Conservation (phyloP, 768 basidiomycete genomes). For the Mrakia blollopis region DNA sequence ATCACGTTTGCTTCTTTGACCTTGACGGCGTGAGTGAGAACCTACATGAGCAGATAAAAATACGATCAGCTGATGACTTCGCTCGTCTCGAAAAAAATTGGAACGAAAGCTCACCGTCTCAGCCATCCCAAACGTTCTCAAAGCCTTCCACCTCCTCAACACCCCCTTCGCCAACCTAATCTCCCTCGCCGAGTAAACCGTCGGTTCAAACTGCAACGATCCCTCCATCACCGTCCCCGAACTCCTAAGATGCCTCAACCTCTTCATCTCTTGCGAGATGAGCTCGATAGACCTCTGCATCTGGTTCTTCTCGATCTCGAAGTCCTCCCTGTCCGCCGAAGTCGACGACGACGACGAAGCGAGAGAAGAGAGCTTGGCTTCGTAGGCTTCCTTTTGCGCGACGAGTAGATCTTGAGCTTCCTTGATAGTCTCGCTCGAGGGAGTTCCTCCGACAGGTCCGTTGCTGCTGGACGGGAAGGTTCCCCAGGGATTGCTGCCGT, state of each 20-base stretch:
- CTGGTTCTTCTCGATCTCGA: slow-evolving; percentile 82
- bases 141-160: slow-evolving; percentile 76
- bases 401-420: slow-evolving; percentile 60
- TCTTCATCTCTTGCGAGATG: slow-evolving; percentile 75
- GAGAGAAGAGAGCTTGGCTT: slow-evolving; percentile 54
- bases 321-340: slow-evolving; percentile 68
- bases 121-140: slow-evolving; percentile 83
- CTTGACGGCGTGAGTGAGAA: slow-evolving; percentile 74
- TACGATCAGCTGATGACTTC: background rate
- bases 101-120: slow-evolving; percentile 50
- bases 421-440: background rate
- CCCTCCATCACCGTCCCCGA: background rate
- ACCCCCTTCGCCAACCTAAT: slow-evolving; percentile 75
- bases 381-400: slow-evolving; percentile 49
- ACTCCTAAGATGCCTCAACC: slow-evolving; percentile 50
- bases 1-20: slow-evolving; percentile 94
- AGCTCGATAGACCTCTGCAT: slow-evolving; percentile 82
- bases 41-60: slow-evolving; percentile 34
- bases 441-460: background rate
- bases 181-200: slow-evolving; percentile 75
- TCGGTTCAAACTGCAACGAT: slow-evolving; percentile 58
- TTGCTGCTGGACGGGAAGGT: slow-evolving; percentile 43
- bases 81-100: too few relatives aligned
- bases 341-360: slow-evolving; percentile 49
- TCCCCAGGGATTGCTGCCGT: slow-evolving; percentile 55